A percentile compares a stretch with the other conserved stretches of the same genome.
phyloP scores from a whole-genome alignment of 192 early-diverging fungal genomes.

The Coemansia sp. region DNA sequence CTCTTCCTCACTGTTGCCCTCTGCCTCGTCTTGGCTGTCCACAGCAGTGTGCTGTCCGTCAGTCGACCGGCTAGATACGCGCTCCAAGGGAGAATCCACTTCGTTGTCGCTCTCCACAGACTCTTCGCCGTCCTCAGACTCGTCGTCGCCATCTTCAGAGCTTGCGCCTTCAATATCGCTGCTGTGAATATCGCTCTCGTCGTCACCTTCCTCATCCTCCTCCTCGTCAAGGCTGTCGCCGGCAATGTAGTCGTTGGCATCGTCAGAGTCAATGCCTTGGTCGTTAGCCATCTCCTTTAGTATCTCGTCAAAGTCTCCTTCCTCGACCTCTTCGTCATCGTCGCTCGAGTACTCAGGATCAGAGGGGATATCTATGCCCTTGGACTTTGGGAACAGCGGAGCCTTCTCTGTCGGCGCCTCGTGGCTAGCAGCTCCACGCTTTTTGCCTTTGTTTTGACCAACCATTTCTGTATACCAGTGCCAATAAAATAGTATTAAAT shows the following conservation, averaged over 20 bases:
- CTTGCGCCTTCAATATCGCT: constrained; percentile 57
- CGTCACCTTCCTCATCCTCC: constrained; percentile 23
- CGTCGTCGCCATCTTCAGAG: constrained; percentile 50
- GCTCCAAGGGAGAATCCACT: constrained; percentile 26
- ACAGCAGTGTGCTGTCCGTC: constrained; percentile 49
- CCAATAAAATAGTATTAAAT: constrained; percentile 1
- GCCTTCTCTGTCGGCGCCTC: constrained; percentile 13
- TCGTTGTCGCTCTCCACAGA: constrained; percentile 28
- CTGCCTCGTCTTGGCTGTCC: constrained; percentile 36
- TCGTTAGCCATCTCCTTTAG: constrained; percentile 42
- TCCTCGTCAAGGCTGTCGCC: constrained; percentile 31
- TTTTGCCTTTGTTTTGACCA: constrained; percentile 22
- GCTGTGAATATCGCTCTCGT: constrained; percentile 36
- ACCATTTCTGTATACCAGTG: constrained; percentile 5
- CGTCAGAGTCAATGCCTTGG: constrained; percentile 53
- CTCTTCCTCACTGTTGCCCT: constrained; percentile 49
- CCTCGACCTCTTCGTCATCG: constrained; percentile 21
- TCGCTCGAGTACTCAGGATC: constrained; percentile 28
- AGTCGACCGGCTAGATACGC: constrained; percentile 50
- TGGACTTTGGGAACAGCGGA: constrained; percentile 19
- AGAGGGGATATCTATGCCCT: constrained; percentile 31
- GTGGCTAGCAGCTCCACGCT: constrained; percentile 29
- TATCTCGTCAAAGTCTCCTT: constrained; percentile 42
- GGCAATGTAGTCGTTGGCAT: constrained; percentile 34
- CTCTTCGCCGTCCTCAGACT: constrained; percentile 45